Evolutionary conservation across 441 rosid species (phyloP).

Genomic region (Adansonia gregorii): DNA sequence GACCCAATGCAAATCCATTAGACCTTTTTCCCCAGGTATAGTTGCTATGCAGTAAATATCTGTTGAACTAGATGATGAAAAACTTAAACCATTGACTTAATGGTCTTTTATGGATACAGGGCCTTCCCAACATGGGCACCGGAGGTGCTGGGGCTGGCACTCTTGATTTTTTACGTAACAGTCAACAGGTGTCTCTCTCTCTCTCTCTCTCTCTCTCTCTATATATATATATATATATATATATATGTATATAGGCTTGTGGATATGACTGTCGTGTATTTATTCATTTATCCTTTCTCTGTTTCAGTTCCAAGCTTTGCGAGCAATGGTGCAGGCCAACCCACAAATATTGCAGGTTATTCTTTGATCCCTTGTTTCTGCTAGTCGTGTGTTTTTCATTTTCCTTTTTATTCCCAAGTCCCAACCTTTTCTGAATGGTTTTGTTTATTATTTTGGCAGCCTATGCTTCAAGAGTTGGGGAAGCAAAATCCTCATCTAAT

Average conservation of each 20-base stretch:
- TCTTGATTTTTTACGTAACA: too few relatives aligned
- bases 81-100: not conserved
- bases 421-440: not conserved
- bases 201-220: too few relatives aligned
- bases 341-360: conserved; percentile 91
- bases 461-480: conserved; percentile 94
- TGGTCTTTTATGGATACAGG: conserved; percentile 43
- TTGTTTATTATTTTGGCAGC: conserved; percentile 44
- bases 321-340: conserved; percentile 94
- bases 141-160: too few relatives aligned
- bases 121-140: conserved; percentile 75
- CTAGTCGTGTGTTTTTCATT: not conserved
- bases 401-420: not conserved
- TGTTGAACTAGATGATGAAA: not conserved
- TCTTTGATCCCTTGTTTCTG: not conserved
- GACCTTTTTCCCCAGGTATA: conserved; percentile 90
- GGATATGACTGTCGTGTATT: not conserved
- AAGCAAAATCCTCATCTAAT: conserved; percentile 82
- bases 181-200: too few relatives aligned
- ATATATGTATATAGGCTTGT: not conserved
- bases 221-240: too few relatives aligned
- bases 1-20: conserved; percentile 45
- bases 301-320: conserved; percentile 84
- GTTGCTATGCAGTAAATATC: not conserved
- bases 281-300: conserved; percentile 2